Conservation (phyloP, 805 yeast genomes). For the Danielia oregonensis region DNA sequence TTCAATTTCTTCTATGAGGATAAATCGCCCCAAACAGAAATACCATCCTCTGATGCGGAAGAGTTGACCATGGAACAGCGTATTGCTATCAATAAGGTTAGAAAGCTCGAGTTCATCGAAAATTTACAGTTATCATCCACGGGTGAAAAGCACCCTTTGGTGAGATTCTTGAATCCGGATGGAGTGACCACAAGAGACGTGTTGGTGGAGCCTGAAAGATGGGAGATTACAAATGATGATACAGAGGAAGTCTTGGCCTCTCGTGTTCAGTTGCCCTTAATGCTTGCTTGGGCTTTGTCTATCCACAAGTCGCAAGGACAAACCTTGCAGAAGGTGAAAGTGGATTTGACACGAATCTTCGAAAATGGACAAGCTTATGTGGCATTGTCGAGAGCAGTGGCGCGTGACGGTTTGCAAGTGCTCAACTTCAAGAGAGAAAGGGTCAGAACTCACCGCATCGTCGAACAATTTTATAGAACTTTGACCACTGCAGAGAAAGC, state of each 20-base stretch:
- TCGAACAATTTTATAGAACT: slow-evolving; percentile 16
- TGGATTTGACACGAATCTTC: slow-evolving; percentile 62
- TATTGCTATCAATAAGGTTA: slow-evolving; percentile 26
- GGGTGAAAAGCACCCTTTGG: slow-evolving; percentile 62
- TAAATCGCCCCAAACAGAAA: background rate
- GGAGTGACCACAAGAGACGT: slow-evolving; percentile 67
- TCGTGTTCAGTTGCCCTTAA: slow-evolving; percentile 57
- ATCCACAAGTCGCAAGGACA: slow-evolving; percentile 87
- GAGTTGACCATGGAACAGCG: background rate
- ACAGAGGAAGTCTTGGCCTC: slow-evolving; percentile 52
- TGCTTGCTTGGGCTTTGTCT: slow-evolving; percentile 79
- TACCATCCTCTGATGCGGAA: background rate
- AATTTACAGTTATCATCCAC: slow-evolving; percentile 42
- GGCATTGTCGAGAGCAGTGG: slow-evolving; percentile 68
- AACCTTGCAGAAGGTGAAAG: slow-evolving; percentile 66
- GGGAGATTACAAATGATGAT: slow-evolving; percentile 74
- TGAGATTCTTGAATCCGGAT: slow-evolving; percentile 68
- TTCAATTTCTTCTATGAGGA: slow-evolving; percentile 11
- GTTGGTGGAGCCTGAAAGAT: slow-evolving; percentile 74
- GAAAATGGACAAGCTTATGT: slow-evolving; percentile 86
- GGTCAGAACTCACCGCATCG: slow-evolving; percentile 13
- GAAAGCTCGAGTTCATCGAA: slow-evolving; percentile 46
- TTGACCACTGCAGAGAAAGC: slow-evolving; percentile 23
- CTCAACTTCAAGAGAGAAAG: slow-evolving; percentile 12
- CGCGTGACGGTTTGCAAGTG: slow-evolving; percentile 18